Conservation (phyloP, 495 filamentous ascomycete genomes). For the Lindgomyces ingoldianus region DNA sequence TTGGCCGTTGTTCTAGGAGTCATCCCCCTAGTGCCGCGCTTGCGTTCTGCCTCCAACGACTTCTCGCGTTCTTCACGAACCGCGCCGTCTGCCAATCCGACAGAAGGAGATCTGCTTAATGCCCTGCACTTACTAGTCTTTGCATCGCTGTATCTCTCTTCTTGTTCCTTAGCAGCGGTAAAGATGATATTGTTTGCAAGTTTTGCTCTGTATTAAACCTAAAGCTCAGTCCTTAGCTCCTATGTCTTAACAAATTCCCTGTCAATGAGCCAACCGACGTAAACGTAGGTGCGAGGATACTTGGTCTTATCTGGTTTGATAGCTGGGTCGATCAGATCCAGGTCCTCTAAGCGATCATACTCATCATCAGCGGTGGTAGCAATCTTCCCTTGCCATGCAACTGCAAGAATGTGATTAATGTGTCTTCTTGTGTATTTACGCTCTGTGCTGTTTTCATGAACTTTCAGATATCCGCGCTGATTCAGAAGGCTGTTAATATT, state of each 20-base stretch:
- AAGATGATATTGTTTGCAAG: slow-evolving; percentile 2
- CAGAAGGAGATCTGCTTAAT: slow-evolving; percentile 5
- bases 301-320: slow-evolving; percentile 5
- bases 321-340: neutral
- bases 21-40: neutral
- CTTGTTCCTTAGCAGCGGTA: slow-evolving; percentile 5
- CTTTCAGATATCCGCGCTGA: neutral
- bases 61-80: slow-evolving; percentile 1
- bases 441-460: neutral
- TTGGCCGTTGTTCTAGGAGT: neutral
- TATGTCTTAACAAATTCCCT: slow-evolving; percentile 4
- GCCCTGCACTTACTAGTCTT: slow-evolving; percentile 6
- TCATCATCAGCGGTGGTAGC: neutral
- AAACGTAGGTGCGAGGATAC: slow-evolving; percentile 5
- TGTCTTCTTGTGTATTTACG: slow-evolving; percentile 5
- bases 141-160: slow-evolving; percentile 2
- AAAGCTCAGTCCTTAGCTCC: slow-evolving; percentile 6
- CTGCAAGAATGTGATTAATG: neutral
- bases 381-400: slow-evolving; percentile 3
- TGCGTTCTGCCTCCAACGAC: neutral
- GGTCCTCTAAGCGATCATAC: slow-evolving; percentile 2
- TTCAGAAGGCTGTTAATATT: slow-evolving; percentile 7
- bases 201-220: slow-evolving; percentile 5
- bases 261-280: neutral
- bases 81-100: neutral